These are phyloP conservation scores for Suillus tomentosus DNA, from an alignment of 768 basidiomycete species.

Conservation along the genomic window DNA sequence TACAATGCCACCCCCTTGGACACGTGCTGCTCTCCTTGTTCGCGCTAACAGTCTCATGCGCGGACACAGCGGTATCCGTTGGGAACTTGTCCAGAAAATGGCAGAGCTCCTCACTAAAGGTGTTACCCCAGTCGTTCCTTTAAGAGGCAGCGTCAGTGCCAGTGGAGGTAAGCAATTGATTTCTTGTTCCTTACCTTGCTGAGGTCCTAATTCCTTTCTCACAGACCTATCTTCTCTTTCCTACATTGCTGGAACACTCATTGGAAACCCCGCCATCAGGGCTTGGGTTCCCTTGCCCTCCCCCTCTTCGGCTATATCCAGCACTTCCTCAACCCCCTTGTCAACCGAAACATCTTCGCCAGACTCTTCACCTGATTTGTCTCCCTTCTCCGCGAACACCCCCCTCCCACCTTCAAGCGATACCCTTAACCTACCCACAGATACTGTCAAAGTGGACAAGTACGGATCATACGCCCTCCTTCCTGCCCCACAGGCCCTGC, in stretches of 20 bases:
- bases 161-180: constrained; percentile 60
- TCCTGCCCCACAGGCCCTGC: constrained; percentile 50
- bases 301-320: constrained; percentile 7
- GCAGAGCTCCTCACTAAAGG: constrained; percentile 67
- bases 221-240: constrained; percentile 77
- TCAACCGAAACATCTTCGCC: constrained; percentile 2
- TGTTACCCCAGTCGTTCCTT: constrained; percentile 77
- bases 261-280: constrained; percentile 78
- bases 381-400: constrained; percentile 23
- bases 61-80: constrained; percentile 84
- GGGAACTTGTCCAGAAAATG: constrained; percentile 81
- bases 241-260: constrained; percentile 79
- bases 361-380: constrained; percentile 22
- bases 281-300: constrained; percentile 54
- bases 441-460: neutral
- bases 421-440: constrained; percentile 40
- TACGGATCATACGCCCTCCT: constrained; percentile 4
- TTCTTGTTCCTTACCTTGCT: constrained; percentile 1
- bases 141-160: constrained; percentile 82
- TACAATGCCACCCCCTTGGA: constrained; percentile 87
- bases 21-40: constrained; percentile 82
- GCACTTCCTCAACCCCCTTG: constrained; percentile 5
- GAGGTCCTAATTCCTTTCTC: constrained; percentile 17
- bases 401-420: constrained; percentile 44
- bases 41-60: constrained; percentile 89